phyloP scores from a whole-genome alignment of 176 grass and related monocot genomes.

The Elaeis guineensis region DNA sequence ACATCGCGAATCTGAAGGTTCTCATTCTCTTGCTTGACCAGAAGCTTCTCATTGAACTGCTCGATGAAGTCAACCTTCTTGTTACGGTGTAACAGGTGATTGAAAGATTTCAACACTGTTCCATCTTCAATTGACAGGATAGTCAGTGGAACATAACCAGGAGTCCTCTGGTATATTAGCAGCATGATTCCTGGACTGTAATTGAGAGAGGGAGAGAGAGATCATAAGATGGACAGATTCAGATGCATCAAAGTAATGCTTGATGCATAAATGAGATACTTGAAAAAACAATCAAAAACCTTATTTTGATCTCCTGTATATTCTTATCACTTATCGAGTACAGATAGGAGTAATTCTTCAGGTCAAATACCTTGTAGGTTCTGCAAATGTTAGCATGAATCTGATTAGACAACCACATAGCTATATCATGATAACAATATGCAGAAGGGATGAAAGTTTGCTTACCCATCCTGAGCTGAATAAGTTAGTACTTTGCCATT shows the following conservation, averaged over 20 bases:
- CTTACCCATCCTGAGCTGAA: slow-evolving; percentile 57
- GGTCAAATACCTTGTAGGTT: slow-evolving; percentile 78
- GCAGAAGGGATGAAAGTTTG: background rate
- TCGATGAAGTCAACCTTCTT: slow-evolving; percentile 76
- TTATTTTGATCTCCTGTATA: slow-evolving; percentile 79
- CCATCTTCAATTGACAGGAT: slow-evolving; percentile 71
- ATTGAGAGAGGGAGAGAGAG: background rate
- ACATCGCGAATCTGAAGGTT: slow-evolving; percentile 75
- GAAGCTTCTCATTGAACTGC: slow-evolving; percentile 69
- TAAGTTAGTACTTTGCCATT: slow-evolving; percentile 73
- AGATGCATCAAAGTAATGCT: background rate
- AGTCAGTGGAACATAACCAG: slow-evolving; percentile 37
- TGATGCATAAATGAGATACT: too few species aligned
- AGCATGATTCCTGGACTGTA: slow-evolving; percentile 74
- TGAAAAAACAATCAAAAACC: slow-evolving; percentile 26
- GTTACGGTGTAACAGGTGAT: slow-evolving; percentile 47
- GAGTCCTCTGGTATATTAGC: slow-evolving; percentile 44
- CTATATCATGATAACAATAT: background rate
- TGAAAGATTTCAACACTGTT: slow-evolving; percentile 50
- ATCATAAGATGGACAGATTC: slow-evolving; percentile 3
- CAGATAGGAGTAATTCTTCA: slow-evolving; percentile 68
- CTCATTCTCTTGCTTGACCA: slow-evolving; percentile 73
- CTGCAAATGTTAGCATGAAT: slow-evolving; percentile 34
- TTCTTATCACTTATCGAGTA: slow-evolving; percentile 62
- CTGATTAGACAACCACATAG: background rate